A percentile compares a stretch with the other conserved stretches of the same genome.
These are phyloP conservation scores for Casuarina glauca DNA, from an alignment of 306 rosid genomes.

Conservation along the genomic window DNA sequence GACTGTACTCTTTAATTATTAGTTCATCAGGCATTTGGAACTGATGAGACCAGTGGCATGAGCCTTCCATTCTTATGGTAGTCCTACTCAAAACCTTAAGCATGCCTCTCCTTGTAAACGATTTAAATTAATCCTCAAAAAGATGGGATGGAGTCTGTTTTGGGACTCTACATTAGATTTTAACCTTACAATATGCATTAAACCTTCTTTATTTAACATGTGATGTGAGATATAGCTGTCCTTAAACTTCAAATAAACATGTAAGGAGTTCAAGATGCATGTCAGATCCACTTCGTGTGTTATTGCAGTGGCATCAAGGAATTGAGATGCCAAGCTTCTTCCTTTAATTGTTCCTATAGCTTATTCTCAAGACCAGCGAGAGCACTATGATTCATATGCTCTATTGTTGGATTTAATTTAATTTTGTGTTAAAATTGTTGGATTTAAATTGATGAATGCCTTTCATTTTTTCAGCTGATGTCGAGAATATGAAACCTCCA, in stretches of 20 bases:
- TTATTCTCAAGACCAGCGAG: not conserved
- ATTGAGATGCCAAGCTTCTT: not conserved
- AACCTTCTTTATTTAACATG: not conserved
- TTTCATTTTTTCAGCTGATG: conserved; percentile 42
- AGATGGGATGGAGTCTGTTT: not conserved
- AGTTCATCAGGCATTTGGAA: not conserved
- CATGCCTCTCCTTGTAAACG: not conserved
- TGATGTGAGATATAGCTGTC: not conserved
- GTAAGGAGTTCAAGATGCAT: not conserved
- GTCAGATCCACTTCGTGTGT: not conserved
- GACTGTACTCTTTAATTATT: not conserved
- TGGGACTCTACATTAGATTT: not conserved
- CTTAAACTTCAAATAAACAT: not conserved
- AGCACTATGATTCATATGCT: not conserved
- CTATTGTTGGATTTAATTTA: not conserved
- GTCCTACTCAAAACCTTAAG: not conserved
- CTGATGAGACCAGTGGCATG: not conserved
- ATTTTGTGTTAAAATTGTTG: not conserved
- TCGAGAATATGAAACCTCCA: conserved; percentile 73
- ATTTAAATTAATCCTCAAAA: not conserved
- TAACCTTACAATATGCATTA: not conserved
- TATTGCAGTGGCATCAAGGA: conserved; percentile 8
- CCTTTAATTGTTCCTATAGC: not conserved
- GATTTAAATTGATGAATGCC: conserved; percentile 9
- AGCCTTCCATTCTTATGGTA: not conserved